Evolutionary conservation across 1,284 basidiomycete species (phyloP).

Genomic region (Fomitopsis palustris): DNA sequence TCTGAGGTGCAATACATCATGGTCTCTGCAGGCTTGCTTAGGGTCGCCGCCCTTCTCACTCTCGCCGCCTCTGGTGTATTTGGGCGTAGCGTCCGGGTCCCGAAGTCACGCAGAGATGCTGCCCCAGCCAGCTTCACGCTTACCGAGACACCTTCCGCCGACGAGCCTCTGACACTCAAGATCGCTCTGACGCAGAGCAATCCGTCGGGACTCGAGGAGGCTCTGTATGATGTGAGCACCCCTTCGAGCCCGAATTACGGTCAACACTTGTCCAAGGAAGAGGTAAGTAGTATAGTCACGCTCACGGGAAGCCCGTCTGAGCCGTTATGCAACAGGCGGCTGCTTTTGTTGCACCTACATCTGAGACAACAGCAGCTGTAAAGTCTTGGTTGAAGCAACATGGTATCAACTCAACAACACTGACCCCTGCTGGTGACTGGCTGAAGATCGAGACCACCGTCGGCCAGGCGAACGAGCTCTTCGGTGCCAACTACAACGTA

Average conservation of each 20-base stretch:
- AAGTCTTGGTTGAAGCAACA: slow-evolving; percentile 35
- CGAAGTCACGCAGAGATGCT: slow-evolving; percentile 6
- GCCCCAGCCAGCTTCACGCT: slow-evolving; percentile 18
- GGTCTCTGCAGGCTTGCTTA: slow-evolving; percentile 1
- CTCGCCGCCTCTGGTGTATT: slow-evolving; percentile 9
- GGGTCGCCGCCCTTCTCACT: neutral
- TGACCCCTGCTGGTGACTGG: slow-evolving; percentile 38
- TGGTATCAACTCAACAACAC: slow-evolving; percentile 28
- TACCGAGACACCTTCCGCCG: slow-evolving; percentile 13
- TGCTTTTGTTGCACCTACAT: slow-evolving; percentile 30
- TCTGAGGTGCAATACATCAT: neutral
- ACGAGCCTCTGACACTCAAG: slow-evolving; percentile 18
- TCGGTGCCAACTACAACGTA: slow-evolving; percentile 35
- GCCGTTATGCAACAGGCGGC: neutral
- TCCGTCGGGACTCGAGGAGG: slow-evolving; percentile 14
- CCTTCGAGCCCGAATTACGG: slow-evolving; percentile 17
- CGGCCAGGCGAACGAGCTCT: slow-evolving; percentile 33
- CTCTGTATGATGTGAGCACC: slow-evolving; percentile 19
- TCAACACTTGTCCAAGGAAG: slow-evolving; percentile 16
- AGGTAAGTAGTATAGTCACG: slow-evolving; percentile 8
- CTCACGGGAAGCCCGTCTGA: slow-evolving; percentile 7
- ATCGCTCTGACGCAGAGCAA: slow-evolving; percentile 25
- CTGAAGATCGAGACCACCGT: slow-evolving; percentile 34
- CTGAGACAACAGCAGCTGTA: slow-evolving; percentile 33
- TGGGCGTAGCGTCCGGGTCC: slow-evolving; percentile 7